A percentile compares a stretch with the other conserved stretches of the same genome.
These are phyloP conservation scores for Xylariaceae sp. DNA, from an alignment of 2,329 filamentous ascomycete species.

Conservation along the genomic window DNA sequence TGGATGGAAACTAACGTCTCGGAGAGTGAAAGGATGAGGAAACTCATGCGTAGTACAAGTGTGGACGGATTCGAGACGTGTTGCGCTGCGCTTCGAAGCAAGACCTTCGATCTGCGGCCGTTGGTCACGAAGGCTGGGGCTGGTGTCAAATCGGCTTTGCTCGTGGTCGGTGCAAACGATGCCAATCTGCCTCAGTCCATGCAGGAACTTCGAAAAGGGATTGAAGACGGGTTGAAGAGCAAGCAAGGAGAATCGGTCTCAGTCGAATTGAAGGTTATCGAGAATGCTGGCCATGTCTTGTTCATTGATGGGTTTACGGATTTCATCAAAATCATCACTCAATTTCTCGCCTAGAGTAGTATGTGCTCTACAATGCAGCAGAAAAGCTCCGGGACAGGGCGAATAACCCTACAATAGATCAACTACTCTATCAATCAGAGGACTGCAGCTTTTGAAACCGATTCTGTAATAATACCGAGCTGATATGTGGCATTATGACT, in stretches of 20 bases:
- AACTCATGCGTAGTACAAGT: slow-evolving; percentile 35
- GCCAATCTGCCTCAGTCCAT: slow-evolving; percentile 38
- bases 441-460: no score
- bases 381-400: no score
- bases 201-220: slow-evolving; percentile 33
- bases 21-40: slow-evolving; percentile 34
- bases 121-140: slow-evolving; percentile 31
- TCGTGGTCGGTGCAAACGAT: slow-evolving; percentile 40
- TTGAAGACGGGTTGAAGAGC: slow-evolving; percentile 31
- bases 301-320: background rate
- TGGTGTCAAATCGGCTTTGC: slow-evolving; percentile 33
- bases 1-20: slow-evolving; percentile 35
- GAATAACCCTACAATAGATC: no score
- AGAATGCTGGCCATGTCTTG: slow-evolving; percentile 33
- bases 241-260: slow-evolving; percentile 18
- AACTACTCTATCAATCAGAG: no score
- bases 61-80: slow-evolving; percentile 41
- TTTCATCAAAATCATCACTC: background rate
- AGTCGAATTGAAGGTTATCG: slow-evolving; percentile 34
- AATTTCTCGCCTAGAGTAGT: background rate
- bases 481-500: no score
- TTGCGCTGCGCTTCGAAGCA: slow-evolving; percentile 34
- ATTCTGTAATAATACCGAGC: no score
- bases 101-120: slow-evolving; percentile 38
- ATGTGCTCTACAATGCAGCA: no score